Percentiles rank a stretch among this genome's conserved stretches.
Evolutionary conservation across 169 alveolate genomes (phyloP).

Genomic region (Cryptosporidium baileyi): DNA sequence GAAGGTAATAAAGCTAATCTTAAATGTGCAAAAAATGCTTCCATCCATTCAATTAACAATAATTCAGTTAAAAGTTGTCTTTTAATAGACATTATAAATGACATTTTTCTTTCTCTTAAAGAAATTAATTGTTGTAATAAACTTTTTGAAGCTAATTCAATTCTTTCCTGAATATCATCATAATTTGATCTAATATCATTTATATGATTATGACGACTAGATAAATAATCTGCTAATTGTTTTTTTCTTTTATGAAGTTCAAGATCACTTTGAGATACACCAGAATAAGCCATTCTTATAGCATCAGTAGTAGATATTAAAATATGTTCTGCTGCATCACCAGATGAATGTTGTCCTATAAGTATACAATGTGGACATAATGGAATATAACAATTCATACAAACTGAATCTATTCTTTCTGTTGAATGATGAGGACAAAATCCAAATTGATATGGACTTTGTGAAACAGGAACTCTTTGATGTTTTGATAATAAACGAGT

Average conservation of each 20-base stretch:
- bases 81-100: conserved; percentile 81
- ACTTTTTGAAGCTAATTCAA: conserved; percentile 80
- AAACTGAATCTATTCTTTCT: conserved; percentile 86
- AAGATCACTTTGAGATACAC: conserved; percentile 75
- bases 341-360: conserved; percentile 85
- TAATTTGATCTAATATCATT: conserved; percentile 84
- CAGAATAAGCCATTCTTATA: conserved; percentile 83
- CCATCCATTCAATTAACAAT: conserved; percentile 86
- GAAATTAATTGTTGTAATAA: conserved; percentile 78
- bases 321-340: conserved; percentile 85
- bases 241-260: conserved; percentile 76
- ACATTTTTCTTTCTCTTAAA: conserved; percentile 78
- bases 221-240: conserved; percentile 75
- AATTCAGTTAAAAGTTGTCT: conserved; percentile 83
- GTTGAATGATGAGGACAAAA: conserved; percentile 86
- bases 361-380: conserved; percentile 86
- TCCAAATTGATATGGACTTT: conserved; percentile 90
- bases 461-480: conserved; percentile 82
- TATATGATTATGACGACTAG: conserved; percentile 80
- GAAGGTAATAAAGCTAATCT: conserved; percentile 64
- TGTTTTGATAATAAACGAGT: conserved; percentile 84
- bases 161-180: conserved; percentile 79
- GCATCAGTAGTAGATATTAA: conserved; percentile 87
- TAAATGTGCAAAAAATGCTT: conserved; percentile 73
- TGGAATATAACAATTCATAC: conserved; percentile 85